phyloP scores from a whole-genome alignment of 2,329 filamentous ascomycete species.

The Beauveria bassiana region DNA sequence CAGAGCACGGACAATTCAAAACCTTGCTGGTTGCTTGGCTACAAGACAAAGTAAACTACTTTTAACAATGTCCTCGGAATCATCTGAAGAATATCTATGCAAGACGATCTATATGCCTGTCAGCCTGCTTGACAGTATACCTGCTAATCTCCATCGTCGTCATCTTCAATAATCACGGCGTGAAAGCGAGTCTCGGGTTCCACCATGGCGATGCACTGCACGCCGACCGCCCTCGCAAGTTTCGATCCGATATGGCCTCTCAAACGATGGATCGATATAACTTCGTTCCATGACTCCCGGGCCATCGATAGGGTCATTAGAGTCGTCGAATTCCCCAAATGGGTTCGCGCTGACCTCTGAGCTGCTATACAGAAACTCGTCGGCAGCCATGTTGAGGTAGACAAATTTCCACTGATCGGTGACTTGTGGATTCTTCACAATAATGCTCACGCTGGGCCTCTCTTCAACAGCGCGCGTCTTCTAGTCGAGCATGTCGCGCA shows the following conservation, averaged over 20 bases:
- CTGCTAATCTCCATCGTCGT: no score
- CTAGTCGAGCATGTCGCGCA: not conserved
- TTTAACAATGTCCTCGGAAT: no score
- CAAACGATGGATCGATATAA: not conserved
- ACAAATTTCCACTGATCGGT: not conserved
- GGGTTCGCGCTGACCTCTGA: not conserved
- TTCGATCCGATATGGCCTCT: not conserved
- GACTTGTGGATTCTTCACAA: not conserved
- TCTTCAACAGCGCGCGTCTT: not conserved
- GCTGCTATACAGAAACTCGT: not conserved
- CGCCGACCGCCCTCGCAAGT: no score
- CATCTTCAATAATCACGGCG: no score
- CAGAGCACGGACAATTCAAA: no score
- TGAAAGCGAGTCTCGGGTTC: no score
- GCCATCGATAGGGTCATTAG: not conserved
- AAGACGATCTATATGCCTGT: no score
- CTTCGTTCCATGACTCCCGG: not conserved
- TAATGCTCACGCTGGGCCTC: not conserved
- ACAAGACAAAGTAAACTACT: no score
- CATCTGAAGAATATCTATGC: no score
- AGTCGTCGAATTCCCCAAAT: not conserved
- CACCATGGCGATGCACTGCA: no score
- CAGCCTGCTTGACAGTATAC: no score
- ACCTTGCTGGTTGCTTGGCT: no score
- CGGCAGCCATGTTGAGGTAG: not conserved